Evolutionary conservation across 2,329 filamentous ascomycete genomes (phyloP), one percentile per base, ranked within the genome.

Genomic region (Ophiosphaerella korrae): DNA sequence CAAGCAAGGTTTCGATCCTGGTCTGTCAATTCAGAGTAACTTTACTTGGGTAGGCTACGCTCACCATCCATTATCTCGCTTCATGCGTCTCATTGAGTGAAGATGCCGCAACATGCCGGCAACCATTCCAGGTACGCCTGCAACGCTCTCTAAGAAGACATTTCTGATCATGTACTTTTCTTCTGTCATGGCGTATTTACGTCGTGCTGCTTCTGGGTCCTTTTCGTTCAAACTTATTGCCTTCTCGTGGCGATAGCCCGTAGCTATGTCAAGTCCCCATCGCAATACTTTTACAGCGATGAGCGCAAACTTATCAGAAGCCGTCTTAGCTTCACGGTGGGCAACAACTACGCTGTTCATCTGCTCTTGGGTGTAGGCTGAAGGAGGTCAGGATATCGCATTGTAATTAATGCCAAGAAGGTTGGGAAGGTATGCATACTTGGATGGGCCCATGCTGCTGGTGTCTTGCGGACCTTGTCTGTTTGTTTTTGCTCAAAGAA

Each of bases 91-190:
- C 66, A 97, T 82, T 59, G 88, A 92, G 69, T 88, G 86, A 33
- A 97, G 81, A 75, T 99, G 94, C 31, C 94, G 82, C 13, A 97
- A 80, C 89, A 96, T 97, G 18, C 92, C 94, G 0, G 88, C 94
- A 0, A 97, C 93, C 91, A 97, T 97, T 7, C 94, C 94, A 0
- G 94, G 94, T 0, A 97, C 94, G 31, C 92, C 94, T 11, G 94
- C 94, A 34, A 99, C 90, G 42, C 88, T 92, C 74, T 99, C 94
- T 31, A 99, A 82, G 74, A 99, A 99, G 62, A 99, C 84, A 68
- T 96, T 93, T 6, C 93, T 84, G 42, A 89, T 84, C 63, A 97
- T 81, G 88, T 94, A 99, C 77, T 97, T 94, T 5, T 87, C 80
- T 71, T 96, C 92, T 0, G 85, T 94, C 80, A 90, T 90, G 31